Evolutionary conservation across 805 yeast species (phyloP).

Genomic region (Priceomyces haplophilus): DNA sequence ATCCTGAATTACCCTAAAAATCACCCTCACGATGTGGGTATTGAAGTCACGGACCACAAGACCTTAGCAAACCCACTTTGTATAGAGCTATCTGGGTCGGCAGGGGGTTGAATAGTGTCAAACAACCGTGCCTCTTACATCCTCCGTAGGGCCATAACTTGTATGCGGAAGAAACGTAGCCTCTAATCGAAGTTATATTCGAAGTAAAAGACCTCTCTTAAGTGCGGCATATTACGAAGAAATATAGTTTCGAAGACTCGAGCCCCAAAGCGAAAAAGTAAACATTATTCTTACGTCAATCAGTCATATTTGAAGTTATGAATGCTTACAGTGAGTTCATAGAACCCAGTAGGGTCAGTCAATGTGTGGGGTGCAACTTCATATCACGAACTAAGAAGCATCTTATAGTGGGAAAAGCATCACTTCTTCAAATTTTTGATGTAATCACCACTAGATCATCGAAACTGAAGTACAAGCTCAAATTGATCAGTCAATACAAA

Average conservation of each 20-base stretch:
- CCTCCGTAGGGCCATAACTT: not conserved
- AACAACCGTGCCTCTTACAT: not conserved
- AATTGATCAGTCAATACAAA: constrained; percentile 57
- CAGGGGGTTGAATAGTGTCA: not conserved
- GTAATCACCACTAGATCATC: constrained; percentile 24
- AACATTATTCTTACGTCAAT: not conserved
- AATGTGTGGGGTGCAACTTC: constrained; percentile 52
- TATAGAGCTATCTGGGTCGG: constrained; percentile 2
- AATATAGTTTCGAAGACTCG: not conserved
- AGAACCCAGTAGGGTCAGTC: constrained; percentile 72
- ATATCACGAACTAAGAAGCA: constrained; percentile 46
- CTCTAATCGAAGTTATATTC: not conserved
- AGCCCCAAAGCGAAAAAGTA: not conserved
- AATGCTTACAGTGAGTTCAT: constrained; percentile 75
- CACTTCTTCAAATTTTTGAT: constrained; percentile 61
- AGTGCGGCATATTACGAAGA: constrained; percentile 6
- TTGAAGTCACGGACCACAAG: constrained; percentile 1
- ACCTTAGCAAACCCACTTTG: not conserved
- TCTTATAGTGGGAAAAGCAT: constrained; percentile 67
- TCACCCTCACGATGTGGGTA: constrained; percentile 9
- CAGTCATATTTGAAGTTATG: constrained; percentile 40
- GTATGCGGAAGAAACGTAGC: not conserved
- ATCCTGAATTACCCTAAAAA: constrained; percentile 1
- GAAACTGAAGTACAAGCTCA: constrained; percentile 26
- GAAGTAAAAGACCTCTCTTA: constrained; percentile 8